Conservation (phyloP, 2,329 filamentous ascomycete genomes). For the Fusarium mundagurra region DNA sequence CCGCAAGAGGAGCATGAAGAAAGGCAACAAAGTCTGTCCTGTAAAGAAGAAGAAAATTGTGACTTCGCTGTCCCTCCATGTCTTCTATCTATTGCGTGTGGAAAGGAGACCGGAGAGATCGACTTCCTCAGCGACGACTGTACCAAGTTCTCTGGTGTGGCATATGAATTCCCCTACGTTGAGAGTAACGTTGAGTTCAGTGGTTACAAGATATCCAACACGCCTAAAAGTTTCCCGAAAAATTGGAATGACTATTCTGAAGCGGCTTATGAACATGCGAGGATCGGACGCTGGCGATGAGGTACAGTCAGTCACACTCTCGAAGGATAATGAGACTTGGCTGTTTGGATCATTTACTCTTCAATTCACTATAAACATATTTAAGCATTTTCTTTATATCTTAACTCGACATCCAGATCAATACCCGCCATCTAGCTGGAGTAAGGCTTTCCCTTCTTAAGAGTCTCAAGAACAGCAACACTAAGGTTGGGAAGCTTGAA, state of each 20-base stretch:
- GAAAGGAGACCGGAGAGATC: background rate
- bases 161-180: background rate
- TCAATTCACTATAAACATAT: background rate
- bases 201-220: fast-evolving
- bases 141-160: background rate
- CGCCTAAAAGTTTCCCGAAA: fast-evolving
- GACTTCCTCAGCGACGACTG: background rate
- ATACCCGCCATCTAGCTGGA: background rate
- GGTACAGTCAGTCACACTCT: fast-evolving
- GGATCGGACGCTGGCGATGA: background rate
- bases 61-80: background rate
- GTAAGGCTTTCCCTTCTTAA: conserved; percentile 15
- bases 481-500: conserved; percentile 65
- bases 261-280: background rate
- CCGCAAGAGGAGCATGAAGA: background rate
- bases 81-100: background rate
- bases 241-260: too few species aligned
- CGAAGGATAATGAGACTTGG: fast-evolving
- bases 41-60: background rate
- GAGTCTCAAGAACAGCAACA: conserved; percentile 64
- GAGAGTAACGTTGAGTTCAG: fast-evolving
- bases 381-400: fast-evolving
- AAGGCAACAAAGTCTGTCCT: background rate
- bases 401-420: fast-evolving
- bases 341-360: background rate